A percentile compares a stretch with the other conserved stretches of the same genome.
Evolutionary conservation across 495 filamentous ascomycete genomes (phyloP).

Genomic region (Daldinia decipiens): DNA sequence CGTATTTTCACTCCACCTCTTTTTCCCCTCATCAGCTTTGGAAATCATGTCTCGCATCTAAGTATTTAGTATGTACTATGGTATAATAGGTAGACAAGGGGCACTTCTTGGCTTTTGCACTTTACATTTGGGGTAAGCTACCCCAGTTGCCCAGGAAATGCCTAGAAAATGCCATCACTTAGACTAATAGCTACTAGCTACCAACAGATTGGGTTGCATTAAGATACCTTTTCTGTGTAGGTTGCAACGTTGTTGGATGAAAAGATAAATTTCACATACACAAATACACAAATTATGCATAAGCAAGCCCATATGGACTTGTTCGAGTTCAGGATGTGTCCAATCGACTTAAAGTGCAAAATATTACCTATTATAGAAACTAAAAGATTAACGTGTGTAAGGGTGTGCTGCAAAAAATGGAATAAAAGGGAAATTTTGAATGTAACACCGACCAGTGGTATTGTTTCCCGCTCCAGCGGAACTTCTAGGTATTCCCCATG

Average conservation of each 20-base stretch:
- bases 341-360: no score
- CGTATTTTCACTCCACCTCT: constrained; percentile 24
- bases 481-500: neutral
- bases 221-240: neutral
- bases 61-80: neutral
- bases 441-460: neutral
- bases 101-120: constrained; percentile 27
- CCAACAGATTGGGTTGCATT: constrained; percentile 28
- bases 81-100: neutral
- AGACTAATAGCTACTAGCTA: constrained; percentile 3
- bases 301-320: neutral
- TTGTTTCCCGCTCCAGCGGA: neutral
- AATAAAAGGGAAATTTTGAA: neutral
- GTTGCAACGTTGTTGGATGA: neutral
- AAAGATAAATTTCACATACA: neutral
- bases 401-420: no score
- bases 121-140: constrained; percentile 32
- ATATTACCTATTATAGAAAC: no score
- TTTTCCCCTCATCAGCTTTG: constrained; percentile 2
- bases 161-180: constrained; percentile 24
- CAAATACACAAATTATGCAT: neutral
- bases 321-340: no score
- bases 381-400: no score
- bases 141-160: constrained; percentile 15
- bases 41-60: neutral